phyloP scores from a whole-genome alignment of 768 basidiomycete species.

The Pisolithus orientalis region DNA sequence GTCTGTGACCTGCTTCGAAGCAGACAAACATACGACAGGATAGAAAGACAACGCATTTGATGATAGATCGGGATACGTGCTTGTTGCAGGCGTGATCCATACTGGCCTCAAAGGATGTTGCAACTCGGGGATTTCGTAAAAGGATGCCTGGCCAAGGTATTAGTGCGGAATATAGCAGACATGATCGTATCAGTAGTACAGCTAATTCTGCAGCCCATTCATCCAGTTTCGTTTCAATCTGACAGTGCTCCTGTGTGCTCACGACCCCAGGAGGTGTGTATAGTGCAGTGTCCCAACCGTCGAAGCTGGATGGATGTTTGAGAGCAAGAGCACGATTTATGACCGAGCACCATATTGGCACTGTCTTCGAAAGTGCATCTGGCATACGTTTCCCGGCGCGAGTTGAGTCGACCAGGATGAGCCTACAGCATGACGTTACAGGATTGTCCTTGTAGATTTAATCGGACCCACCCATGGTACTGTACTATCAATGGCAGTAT shows the following conservation, averaged over 20 bases:
- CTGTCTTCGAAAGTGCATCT: slow-evolving; percentile 87
- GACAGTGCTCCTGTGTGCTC: slow-evolving; percentile 69
- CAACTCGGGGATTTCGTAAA: slow-evolving; percentile 60
- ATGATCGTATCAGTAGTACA: slow-evolving; percentile 21
- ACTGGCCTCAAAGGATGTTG: slow-evolving; percentile 69
- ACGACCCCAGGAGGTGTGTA: slow-evolving; percentile 69
- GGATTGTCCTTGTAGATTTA: background rate
- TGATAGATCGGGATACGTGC: slow-evolving; percentile 38
- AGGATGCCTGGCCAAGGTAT: slow-evolving; percentile 47
- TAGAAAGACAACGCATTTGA: slow-evolving; percentile 30
- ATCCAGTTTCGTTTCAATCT: slow-evolving; percentile 63
- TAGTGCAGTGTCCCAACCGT: slow-evolving; percentile 50
- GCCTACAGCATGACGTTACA: slow-evolving; percentile 32
- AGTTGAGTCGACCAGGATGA: slow-evolving; percentile 89
- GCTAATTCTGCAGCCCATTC: slow-evolving; percentile 64
- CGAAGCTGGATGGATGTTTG: slow-evolving; percentile 6
- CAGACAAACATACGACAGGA: slow-evolving; percentile 82
- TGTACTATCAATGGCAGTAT: slow-evolving; percentile 53
- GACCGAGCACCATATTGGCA: slow-evolving; percentile 93
- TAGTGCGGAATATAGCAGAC: background rate
- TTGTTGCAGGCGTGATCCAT: slow-evolving; percentile 79
- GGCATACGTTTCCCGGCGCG: slow-evolving; percentile 90
- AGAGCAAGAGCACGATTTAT: slow-evolving; percentile 58
- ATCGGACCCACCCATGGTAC: slow-evolving; percentile 48
- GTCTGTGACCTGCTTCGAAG: slow-evolving; percentile 63